These are phyloP conservation scores for Neophaeococcomyces mojaviensis DNA, from an alignment of 2,329 filamentous ascomycete genomes.

Conservation along the genomic window DNA sequence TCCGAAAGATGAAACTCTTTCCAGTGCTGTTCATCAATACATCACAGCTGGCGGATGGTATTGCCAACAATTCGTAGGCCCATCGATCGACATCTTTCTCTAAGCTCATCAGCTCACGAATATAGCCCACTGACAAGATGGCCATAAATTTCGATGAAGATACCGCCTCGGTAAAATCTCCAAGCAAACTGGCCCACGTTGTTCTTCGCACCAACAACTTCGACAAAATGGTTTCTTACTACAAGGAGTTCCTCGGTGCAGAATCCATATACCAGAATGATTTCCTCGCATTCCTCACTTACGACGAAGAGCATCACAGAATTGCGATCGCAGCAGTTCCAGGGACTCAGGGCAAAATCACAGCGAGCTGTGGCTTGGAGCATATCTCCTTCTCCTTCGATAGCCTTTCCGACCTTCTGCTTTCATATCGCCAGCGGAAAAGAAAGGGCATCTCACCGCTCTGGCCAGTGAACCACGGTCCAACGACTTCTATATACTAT, in stretches of 20 bases:
- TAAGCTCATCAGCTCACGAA: too few species aligned
- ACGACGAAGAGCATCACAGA: conserved; percentile 14
- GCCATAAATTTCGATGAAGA: neutral
- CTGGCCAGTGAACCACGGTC: conserved; percentile 43
- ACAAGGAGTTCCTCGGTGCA: neutral
- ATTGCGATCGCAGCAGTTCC: neutral
- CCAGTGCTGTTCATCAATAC: too few species aligned
- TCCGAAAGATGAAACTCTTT: too few species aligned
- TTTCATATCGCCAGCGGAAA: conserved; percentile 12
- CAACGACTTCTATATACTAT: conserved; percentile 43
- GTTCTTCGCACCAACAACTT: conserved; percentile 11
- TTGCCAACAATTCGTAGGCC: too few species aligned
- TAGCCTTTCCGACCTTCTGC: conserved; percentile 1
- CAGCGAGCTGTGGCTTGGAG: neutral
- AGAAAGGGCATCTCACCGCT: conserved; percentile 11
- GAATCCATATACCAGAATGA: neutral
- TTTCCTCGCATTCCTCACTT: conserved; percentile 3
- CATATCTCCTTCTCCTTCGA: conserved; percentile 11
- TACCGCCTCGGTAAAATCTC: too few species aligned
- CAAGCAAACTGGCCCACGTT: conserved; percentile 11
- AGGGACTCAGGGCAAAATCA: neutral
- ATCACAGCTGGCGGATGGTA: too few species aligned
- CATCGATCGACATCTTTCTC: too few species aligned
- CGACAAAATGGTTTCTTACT: neutral
- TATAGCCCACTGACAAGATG: too few species aligned